phyloP scores from a whole-genome alignment of 352 stramenopile species.

The Phytopythium montanum region DNA sequence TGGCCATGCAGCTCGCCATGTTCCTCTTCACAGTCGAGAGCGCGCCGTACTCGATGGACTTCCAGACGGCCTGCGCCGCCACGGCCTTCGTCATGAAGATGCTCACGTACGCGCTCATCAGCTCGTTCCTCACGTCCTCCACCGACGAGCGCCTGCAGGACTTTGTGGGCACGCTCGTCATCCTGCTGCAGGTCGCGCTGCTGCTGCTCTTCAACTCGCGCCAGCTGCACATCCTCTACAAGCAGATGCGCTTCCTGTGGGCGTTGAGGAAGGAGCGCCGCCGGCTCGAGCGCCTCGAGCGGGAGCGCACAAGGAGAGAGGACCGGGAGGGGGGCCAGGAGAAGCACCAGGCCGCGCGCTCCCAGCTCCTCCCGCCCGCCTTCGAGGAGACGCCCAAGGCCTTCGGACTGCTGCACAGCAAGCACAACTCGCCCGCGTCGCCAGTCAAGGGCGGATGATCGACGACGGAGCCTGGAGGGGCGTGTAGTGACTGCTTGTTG shows the following conservation, averaged over 20 bases:
- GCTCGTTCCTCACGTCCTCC: slow-evolving; percentile 57
- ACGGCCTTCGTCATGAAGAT: slow-evolving; percentile 83
- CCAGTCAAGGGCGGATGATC: slow-evolving; percentile 7
- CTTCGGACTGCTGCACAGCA: slow-evolving; percentile 28
- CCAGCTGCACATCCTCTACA: slow-evolving; percentile 75
- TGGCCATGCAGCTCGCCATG: slow-evolving; percentile 68
- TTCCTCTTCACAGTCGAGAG: slow-evolving; percentile 70
- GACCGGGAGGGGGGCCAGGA: too few species aligned
- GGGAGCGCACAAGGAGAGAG: too few species aligned
- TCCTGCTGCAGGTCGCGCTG: slow-evolving; percentile 58
- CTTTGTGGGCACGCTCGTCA: slow-evolving; percentile 59
- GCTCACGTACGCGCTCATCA: slow-evolving; percentile 80
- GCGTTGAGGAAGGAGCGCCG: slow-evolving; percentile 38
- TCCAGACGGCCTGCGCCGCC: slow-evolving; percentile 66
- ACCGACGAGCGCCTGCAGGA: slow-evolving; percentile 43
- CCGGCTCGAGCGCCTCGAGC: slow-evolving; percentile 14
- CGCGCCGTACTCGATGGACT: slow-evolving; percentile 62
- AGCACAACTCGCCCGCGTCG: slow-evolving; percentile 25
- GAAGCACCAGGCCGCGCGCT: too few species aligned
- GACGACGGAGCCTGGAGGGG: too few species aligned
- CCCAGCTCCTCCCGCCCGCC: slow-evolving; percentile 30
- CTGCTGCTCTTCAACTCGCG: slow-evolving; percentile 75
- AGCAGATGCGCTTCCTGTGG: slow-evolving; percentile 68
- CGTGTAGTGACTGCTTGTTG: too few species aligned
- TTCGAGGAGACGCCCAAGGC: slow-evolving; percentile 24